A percentile compares a stretch with the other conserved stretches of the same genome.
Conservation (phyloP, 441 rosid species). For the Populus hybrid region DNA sequence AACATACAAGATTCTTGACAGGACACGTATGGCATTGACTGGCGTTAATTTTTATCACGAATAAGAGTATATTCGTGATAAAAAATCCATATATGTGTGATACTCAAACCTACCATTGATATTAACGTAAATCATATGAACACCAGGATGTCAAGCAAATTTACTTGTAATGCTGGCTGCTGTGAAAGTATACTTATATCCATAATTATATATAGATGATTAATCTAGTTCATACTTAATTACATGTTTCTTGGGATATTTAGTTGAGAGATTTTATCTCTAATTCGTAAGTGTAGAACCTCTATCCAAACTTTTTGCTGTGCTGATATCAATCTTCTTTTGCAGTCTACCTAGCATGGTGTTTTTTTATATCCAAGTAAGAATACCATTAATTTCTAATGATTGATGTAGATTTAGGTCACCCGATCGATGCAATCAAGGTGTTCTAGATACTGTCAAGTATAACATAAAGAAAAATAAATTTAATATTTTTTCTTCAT, state of each 20-base stretch:
- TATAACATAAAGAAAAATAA: no score
- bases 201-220: neutral
- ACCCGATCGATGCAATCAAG: no score
- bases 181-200: neutral
- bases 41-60: neutral
- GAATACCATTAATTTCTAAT: no score
- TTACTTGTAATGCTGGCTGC: neutral
- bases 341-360: neutral
- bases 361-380: neutral
- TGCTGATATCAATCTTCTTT: neutral
- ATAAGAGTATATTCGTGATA: neutral
- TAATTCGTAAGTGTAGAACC: neutral
- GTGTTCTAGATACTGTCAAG: no score
- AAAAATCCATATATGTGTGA: neutral
- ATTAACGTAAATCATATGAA: neutral
- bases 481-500: no score
- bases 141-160: neutral
- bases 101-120: neutral
- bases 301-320: neutral
- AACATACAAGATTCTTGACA: neutral
- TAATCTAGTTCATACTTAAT: neutral
- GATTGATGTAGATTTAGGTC: no score
- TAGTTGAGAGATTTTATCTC: neutral
- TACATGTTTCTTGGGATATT: neutral
- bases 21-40: conserved; percentile 15